phyloP scores from a whole-genome alignment of 768 basidiomycete species.

The Dioszegia hungarica region DNA sequence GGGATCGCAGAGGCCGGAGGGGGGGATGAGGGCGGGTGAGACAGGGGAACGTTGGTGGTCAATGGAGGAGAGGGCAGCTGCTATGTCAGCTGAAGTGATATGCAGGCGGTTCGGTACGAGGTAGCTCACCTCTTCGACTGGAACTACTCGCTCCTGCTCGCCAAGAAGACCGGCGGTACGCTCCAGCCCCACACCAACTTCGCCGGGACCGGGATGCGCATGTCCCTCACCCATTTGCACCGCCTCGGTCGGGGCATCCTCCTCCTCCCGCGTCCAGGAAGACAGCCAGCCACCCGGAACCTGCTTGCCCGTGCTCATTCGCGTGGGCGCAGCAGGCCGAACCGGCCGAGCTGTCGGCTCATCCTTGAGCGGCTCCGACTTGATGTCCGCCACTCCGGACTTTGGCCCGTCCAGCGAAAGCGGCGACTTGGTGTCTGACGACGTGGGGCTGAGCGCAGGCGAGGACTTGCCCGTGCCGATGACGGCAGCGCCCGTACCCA shows the following conservation, averaged over 20 bases:
- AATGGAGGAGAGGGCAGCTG: not conserved
- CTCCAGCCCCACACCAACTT: conserved; percentile 3
- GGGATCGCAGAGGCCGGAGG: not conserved
- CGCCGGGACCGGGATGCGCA: conserved; percentile 3
- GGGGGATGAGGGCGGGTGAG: not conserved
- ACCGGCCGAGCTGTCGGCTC: not conserved
- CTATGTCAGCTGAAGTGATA: too few relatives aligned
- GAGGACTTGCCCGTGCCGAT: not conserved
- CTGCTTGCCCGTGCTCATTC: conserved; percentile 38
- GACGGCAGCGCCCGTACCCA: not conserved
- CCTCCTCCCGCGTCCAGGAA: conserved; percentile 6
- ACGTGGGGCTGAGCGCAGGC: not conserved
- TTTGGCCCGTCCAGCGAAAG: not conserved
- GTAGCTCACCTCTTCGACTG: conserved; percentile 15
- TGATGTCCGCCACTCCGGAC: not conserved
- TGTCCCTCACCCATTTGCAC: not conserved
- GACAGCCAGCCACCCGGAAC: conserved; percentile 38
- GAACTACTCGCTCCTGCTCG: not conserved
- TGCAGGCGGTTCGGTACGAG: too few relatives aligned
- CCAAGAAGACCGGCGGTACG: conserved; percentile 1
- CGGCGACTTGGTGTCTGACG: not conserved
- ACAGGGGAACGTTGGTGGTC: not conserved
- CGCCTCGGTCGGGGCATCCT: not conserved
- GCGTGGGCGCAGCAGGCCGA: conserved; percentile 21
- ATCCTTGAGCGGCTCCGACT: not conserved